Evolutionary conservation across 176 grass and related monocot species (phyloP).

Genomic region (Juncus inflexus): DNA sequence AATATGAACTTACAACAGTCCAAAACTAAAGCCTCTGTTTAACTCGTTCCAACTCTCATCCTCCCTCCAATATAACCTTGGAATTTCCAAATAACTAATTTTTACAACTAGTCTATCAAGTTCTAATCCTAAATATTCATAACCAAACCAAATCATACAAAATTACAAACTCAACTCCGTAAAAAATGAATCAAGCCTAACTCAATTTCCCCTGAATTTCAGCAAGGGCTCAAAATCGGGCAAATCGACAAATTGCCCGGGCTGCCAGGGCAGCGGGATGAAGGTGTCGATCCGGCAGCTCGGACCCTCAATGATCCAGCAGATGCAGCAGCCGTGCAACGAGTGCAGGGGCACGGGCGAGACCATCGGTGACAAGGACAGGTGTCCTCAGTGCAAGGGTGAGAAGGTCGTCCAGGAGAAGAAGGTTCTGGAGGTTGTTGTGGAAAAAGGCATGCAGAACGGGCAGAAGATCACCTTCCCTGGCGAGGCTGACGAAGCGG

Average conservation of each 20-base stretch:
- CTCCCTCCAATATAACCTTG: too few relatives aligned
- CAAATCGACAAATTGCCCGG: constrained; percentile 46
- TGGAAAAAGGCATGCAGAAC: constrained; percentile 74
- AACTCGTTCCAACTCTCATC: too few relatives aligned
- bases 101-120: too few relatives aligned
- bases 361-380: constrained; percentile 69
- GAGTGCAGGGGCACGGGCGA: constrained; percentile 80
- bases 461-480: constrained; percentile 78
- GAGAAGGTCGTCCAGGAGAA: constrained; percentile 76
- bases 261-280: constrained; percentile 62
- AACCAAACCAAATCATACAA: too few relatives aligned
- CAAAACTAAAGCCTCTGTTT: too few relatives aligned
- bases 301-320: constrained; percentile 83
- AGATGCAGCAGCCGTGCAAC: constrained; percentile 83
- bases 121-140: too few relatives aligned
- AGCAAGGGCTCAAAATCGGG: constrained; percentile 90
- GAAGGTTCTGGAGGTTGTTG: constrained; percentile 64
- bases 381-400: constrained; percentile 74
- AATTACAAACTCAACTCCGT: too few relatives aligned
- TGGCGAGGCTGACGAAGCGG: constrained; percentile 80
- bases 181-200: too few relatives aligned
- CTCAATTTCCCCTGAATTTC: neutral
- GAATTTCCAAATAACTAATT: too few relatives aligned
- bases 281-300: constrained; percentile 69
- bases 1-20: too few relatives aligned